Evolutionary conservation across 78 protist species (phyloP), one percentile per base, ranked within the genome.

Genomic region (Dictyostelium citrinum): DNA sequence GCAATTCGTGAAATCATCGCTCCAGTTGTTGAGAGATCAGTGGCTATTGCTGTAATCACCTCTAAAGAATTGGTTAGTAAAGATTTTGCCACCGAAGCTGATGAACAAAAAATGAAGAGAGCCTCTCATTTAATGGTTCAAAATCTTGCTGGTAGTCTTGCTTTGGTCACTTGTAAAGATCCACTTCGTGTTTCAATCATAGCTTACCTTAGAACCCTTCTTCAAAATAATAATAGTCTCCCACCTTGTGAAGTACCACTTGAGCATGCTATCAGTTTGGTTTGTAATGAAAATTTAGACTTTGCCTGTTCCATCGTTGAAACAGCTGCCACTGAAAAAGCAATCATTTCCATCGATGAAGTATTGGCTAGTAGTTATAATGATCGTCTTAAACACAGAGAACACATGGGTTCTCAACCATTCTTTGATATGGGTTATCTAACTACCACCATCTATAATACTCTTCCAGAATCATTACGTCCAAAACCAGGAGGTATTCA

Each of bases 11-110:
- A 96, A 55, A 98, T 97, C 72, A 91, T 98, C 49, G 24, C n/a
- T 5, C 98, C 98, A 1, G 99, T 99, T 5, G 97, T 99, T 7
- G 98, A 98, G 60, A 97, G 99, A 5, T 95, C 98, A 5, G 97
- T 91, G 37, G 83, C 97, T 1, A 97, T 99, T 27, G 98, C 99
- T 45, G 95, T 96, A 76, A 74, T 93, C 46, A 91, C 99, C 27
- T 81, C 99, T 1, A 95, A 96, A 35, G 98, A 98, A 76, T 72
- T 99, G 31, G 90, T 98, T 29, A 39, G 84, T 88, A 99, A 99
- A 88, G 99, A 99, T 96, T 98, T 98, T 67, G 96, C 98, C 33
- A 76, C 96, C 27, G 99, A 99, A 90, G 95, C 95, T 3, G 99
- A 98, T 86, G 98, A 97, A 78, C 5, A 8, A 33, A 78, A 84